Percentiles rank a stretch among this genome's conserved stretches.
Conservation (phyloP, 2,329 filamentous ascomycete genomes). For the Simplicillium sp. region DNA sequence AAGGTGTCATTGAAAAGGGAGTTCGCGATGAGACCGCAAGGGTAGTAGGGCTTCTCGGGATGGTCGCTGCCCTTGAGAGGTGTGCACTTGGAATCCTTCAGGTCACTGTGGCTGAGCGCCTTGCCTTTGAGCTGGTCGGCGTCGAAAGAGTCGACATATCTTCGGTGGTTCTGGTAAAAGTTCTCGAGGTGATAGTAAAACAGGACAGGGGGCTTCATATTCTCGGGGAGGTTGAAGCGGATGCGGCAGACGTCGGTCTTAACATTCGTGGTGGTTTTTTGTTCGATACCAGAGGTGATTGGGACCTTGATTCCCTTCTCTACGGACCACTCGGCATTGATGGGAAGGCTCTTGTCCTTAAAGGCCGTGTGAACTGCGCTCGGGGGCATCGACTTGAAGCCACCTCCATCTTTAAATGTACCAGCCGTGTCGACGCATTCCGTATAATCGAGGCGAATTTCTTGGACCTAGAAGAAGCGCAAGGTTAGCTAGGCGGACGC, state of each 20-base stretch:
- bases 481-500: neutral
- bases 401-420: constrained; percentile 15
- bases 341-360: constrained; percentile 39
- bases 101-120: constrained; percentile 46
- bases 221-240: constrained; percentile 69
- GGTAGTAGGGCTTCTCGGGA: constrained; percentile 69
- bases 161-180: constrained; percentile 97
- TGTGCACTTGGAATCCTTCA: constrained; percentile 63
- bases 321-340: constrained; percentile 32
- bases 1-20: constrained; percentile 96
- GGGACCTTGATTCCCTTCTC: constrained; percentile 28
- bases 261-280: constrained; percentile 6
- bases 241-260: constrained; percentile 56
- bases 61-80: constrained; percentile 48
- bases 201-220: constrained; percentile 71
- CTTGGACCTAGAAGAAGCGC: constrained; percentile 60
- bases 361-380: constrained; percentile 60
- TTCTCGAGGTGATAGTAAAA: constrained; percentile 95
- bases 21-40: constrained; percentile 92
- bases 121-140: constrained; percentile 70
- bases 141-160: constrained; percentile 88
- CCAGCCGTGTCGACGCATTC: constrained; percentile 55
- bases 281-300: constrained; percentile 23
- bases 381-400: constrained; percentile 42
- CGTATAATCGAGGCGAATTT: constrained; percentile 86